Conservation (phyloP, 345 rosid genomes). For the Eucalyptus sp. region DNA sequence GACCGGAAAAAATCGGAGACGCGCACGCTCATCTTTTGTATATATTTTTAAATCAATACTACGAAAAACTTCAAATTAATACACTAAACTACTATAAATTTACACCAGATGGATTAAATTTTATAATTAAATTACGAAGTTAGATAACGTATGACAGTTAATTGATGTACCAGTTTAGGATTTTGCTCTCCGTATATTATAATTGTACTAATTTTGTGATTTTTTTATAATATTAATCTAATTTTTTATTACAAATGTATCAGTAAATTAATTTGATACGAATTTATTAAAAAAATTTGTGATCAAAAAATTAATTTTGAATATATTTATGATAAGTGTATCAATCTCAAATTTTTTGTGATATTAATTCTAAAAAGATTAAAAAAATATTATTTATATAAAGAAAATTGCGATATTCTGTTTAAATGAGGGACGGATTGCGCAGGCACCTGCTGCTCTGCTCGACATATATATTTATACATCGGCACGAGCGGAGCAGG, state of each 20-base stretch:
- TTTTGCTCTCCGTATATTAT: too few species aligned
- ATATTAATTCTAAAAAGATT: not conserved
- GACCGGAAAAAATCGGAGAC: not conserved
- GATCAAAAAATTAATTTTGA: not conserved
- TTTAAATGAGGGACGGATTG: not conserved
- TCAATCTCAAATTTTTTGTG: fast-evolving
- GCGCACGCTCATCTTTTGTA: not conserved
- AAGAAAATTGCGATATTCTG: not conserved
- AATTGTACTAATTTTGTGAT: fast-evolving
- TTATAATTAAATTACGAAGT: too few species aligned
- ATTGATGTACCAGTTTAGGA: too few species aligned
- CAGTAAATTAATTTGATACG: too few species aligned
- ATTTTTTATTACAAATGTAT: too few species aligned
- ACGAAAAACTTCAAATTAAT: too few species aligned
- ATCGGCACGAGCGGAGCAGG: not conserved
- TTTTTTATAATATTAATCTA: too few species aligned
- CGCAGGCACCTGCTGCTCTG: not conserved
- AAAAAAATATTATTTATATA: not conserved
- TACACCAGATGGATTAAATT: too few species aligned
- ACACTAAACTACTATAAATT: too few species aligned
- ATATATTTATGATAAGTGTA: not conserved
- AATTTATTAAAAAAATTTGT: too few species aligned
- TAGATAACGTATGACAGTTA: fast-evolving
- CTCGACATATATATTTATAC: not conserved
- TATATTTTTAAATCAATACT: too few species aligned